Evolutionary conservation across 169 alveolate genomes (phyloP).

Genomic region (Cryptosporidium felis): DNA sequence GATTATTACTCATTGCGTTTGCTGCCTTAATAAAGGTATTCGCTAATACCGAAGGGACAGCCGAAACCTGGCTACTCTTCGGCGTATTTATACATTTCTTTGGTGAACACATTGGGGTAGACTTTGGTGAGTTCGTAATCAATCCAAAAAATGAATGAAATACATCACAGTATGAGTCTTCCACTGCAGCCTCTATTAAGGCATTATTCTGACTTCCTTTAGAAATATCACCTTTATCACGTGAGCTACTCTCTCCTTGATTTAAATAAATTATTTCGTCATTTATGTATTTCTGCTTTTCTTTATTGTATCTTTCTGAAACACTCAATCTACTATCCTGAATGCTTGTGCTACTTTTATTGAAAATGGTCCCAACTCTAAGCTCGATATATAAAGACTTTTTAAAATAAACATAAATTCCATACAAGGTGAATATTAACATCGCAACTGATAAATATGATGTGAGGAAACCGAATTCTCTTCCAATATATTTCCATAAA

Average conservation of each 20-base stretch:
- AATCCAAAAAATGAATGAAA: slow-evolving; percentile 71
- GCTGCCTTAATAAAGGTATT: slow-evolving; percentile 54
- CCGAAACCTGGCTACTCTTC: not conserved
- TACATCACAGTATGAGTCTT: no score
- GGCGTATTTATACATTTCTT: no score
- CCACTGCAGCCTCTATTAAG: no score
- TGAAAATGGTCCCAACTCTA: not conserved
- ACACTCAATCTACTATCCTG: not conserved
- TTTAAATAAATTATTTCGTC: not conserved
- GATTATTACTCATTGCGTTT: not conserved
- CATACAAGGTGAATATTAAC: slow-evolving; percentile 29
- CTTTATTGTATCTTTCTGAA: slow-evolving; percentile 20
- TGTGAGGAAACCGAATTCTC: slow-evolving; percentile 30
- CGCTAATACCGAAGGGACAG: slow-evolving; percentile 23
- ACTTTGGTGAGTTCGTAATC: slow-evolving; percentile 4
- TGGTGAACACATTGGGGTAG: not conserved
- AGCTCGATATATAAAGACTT: slow-evolving; percentile 16
- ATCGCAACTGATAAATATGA: not conserved
- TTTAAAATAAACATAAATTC: slow-evolving; percentile 33
- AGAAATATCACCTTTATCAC: not conserved
- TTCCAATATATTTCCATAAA: slow-evolving; percentile 43
- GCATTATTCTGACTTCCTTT: no score
- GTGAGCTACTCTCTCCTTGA: not conserved
- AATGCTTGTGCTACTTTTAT: not conserved
- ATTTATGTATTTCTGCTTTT: slow-evolving; percentile 8